These are phyloP conservation scores for Hericium erinaceus DNA, from an alignment of 768 basidiomycete species.

Conservation along the genomic window DNA sequence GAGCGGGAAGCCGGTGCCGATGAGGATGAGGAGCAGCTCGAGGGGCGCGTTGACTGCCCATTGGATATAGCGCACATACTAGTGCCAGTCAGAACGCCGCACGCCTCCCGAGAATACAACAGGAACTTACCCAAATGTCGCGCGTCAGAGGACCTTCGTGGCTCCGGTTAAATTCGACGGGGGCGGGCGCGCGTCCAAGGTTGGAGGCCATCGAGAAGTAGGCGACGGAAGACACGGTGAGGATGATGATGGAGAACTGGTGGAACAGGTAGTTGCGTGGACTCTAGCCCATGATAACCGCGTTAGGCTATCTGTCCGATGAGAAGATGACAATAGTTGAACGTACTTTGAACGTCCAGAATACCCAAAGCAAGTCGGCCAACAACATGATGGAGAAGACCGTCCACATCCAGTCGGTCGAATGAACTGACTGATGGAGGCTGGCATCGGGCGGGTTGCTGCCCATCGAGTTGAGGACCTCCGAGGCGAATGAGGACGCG, in stretches of 20 bases:
- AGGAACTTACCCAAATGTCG: constrained; percentile 33
- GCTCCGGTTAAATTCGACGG: constrained; percentile 32
- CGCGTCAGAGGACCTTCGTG: constrained; percentile 22
- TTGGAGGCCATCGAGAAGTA: constrained; percentile 51
- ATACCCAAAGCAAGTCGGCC: constrained; percentile 28
- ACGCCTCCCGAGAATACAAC: neutral
- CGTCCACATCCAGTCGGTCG: constrained; percentile 47
- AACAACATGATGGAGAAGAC: constrained; percentile 42
- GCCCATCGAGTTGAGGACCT: neutral
- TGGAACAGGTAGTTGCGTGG: constrained; percentile 39
- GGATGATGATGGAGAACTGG: constrained; percentile 36
- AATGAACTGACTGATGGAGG: constrained; percentile 32
- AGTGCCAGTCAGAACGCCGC: neutral
- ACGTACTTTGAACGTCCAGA: constrained; percentile 28
- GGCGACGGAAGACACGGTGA: constrained; percentile 34
- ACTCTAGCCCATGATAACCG: constrained; percentile 19
- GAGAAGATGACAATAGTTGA: neutral
- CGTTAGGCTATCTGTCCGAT: neutral
- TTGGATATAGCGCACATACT: constrained; percentile 47
- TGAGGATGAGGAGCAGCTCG: constrained; percentile 35
- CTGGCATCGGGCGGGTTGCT: constrained; percentile 24
- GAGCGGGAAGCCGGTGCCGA: constrained; percentile 38
- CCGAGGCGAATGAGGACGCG: neutral
- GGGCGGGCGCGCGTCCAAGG: constrained; percentile 38
- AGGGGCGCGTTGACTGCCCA: constrained; percentile 50